Conservation (phyloP, 2,329 filamentous ascomycete genomes). For the Tolypocladium ophioglossoides region DNA sequence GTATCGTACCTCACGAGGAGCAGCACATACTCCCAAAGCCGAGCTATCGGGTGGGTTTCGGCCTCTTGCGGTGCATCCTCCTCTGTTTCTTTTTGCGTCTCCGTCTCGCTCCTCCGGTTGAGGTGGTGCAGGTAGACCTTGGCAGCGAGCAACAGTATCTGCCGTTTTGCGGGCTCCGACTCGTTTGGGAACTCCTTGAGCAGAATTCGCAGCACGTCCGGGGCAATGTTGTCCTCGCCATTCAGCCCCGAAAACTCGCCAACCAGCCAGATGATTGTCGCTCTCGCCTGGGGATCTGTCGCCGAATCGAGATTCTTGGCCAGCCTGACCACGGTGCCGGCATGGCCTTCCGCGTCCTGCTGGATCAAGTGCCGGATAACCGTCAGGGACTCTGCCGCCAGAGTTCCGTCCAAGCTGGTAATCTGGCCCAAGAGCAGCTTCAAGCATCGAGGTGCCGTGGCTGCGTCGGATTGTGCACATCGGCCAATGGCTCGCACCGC, state of each 20-base stretch:
- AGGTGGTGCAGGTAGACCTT: constrained; percentile 92
- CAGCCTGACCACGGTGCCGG: constrained; percentile 75
- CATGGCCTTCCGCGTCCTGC: constrained; percentile 70
- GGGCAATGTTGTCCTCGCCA: constrained; percentile 78
- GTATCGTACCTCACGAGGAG: constrained; percentile 85
- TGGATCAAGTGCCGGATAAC: constrained; percentile 95
- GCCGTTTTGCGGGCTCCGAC: constrained; percentile 75
- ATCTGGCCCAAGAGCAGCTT: constrained; percentile 78
- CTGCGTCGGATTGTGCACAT: constrained; percentile 70
- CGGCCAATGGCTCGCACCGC: constrained; percentile 87
- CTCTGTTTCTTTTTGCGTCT: constrained; percentile 23
- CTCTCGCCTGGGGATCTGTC: constrained; percentile 76
- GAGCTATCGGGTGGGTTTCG: constrained; percentile 54
- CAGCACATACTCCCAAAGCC: constrained; percentile 76
- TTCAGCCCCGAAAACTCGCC: constrained; percentile 82
- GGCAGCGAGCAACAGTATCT: constrained; percentile 87
- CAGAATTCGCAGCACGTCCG: constrained; percentile 82
- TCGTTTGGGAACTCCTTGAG: constrained; percentile 78
- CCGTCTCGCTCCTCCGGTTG: constrained; percentile 45
- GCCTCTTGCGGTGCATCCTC: constrained; percentile 19
- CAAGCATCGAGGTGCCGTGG: constrained; percentile 68
- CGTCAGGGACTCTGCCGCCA: constrained; percentile 87
- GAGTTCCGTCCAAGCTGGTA: constrained; percentile 72
- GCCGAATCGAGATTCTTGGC: constrained; percentile 87
- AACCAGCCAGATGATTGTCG: constrained; percentile 94